phyloP scores from a whole-genome alignment of 2,329 filamentous ascomycete genomes.

The Aspergillus sp. region DNA sequence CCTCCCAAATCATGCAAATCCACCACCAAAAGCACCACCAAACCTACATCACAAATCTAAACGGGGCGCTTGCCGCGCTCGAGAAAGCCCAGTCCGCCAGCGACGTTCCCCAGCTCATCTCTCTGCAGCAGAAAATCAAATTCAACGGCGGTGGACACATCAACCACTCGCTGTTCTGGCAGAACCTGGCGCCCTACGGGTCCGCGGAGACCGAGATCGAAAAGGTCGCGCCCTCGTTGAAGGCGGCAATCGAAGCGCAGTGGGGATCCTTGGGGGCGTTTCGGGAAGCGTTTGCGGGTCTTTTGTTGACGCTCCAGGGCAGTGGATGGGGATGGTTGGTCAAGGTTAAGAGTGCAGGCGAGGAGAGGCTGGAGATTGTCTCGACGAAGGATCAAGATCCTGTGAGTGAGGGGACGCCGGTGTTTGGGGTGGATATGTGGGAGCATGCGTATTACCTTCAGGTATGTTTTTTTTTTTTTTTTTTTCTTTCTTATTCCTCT shows the following conservation, averaged over 20 bases:
- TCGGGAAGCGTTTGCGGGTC: constrained; percentile 63
- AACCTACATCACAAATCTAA: constrained; percentile 87
- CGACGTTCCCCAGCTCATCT: constrained; percentile 64
- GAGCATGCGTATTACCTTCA: constrained; percentile 91
- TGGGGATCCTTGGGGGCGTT: constrained; percentile 71
- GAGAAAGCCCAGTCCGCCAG: constrained; percentile 54
- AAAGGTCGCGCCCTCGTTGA: constrained; percentile 57
- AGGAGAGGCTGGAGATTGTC: constrained; percentile 65
- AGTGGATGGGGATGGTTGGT: constrained; percentile 84
- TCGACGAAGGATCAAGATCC: constrained; percentile 88
- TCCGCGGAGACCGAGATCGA: constrained; percentile 58
- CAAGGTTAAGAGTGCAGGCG: constrained; percentile 57
- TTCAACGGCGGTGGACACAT: constrained; percentile 93
- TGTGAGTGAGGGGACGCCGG: constrained; percentile 71
- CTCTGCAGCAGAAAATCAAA: constrained; percentile 69
- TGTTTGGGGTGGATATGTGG: constrained; percentile 88
- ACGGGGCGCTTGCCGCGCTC: constrained; percentile 70
- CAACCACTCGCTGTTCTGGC: constrained; percentile 93
- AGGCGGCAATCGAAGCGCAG: constrained; percentile 59
- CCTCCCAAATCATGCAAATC: constrained; percentile 88
- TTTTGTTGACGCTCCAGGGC: constrained; percentile 72
- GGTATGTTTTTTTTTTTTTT: constrained; percentile 40
- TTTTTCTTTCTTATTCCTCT: background rate
- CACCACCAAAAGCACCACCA: constrained; percentile 94
- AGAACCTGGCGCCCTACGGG: constrained; percentile 67